Evolutionary conservation across 805 yeast genomes (phyloP), one percentile per base, ranked within the genome.

Genomic region (Lachancea kluyveri): DNA sequence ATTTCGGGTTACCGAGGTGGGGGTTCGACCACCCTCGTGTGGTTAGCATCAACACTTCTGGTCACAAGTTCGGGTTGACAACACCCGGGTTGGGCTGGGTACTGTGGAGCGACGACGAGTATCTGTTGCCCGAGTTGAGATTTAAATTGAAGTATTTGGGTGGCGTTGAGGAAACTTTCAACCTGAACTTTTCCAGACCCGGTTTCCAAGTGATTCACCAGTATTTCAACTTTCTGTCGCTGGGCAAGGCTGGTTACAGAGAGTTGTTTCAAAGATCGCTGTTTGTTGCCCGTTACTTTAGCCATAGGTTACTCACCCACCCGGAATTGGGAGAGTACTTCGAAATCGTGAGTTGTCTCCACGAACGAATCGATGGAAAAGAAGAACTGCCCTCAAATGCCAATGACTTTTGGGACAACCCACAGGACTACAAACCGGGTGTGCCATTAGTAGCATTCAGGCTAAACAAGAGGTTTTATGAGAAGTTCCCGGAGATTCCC

Each of bases 31-130:
- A 81, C 28, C 73, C 74, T 16, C 70, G 95, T 39, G 96, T 87
- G 28, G 75, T 71, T 41, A 77, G 88, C 18, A 86, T 87, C 61
- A 88, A 86, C 64, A 74, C 94, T 8, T 82, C 94, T 1, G 95
- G 96, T 37, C 96, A 87, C 64, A 87, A 87, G 62, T 87, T 83
- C 60, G 96, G 96, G 21, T 65, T 87, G 30, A 81, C 88, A 18
- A 75, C 94, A 16, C 94, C 90, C 8, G 96, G 96, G 25, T 68
- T 84, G 31, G 96, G 96, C 33, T 87, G 95, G 95, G 76, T 87
- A 40, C 60, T 87, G 33, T 88, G 94, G 86, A 75, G 78, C 54
- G 76, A 77, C 52, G 64, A 67, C 25, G 45, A 62, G 24, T 70
- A 68, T 50, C 66, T 87, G 41, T 92, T 96, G 15, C 67, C 76